Base-by-base conservation (phyloP, 1,284 basidiomycete species). In the Cryptococcus sp. region DNA sequence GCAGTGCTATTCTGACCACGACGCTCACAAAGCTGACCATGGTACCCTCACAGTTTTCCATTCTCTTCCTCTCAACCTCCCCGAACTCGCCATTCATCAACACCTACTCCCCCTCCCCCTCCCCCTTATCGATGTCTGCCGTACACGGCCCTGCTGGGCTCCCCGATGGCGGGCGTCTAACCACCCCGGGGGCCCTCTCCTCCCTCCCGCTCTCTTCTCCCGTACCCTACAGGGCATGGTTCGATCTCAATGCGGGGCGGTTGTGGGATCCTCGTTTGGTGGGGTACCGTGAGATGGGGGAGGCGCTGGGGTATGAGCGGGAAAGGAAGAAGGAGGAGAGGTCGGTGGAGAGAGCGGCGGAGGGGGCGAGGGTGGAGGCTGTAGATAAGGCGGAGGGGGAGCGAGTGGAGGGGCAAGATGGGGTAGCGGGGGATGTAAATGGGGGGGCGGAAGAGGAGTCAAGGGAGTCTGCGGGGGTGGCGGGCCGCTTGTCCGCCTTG, bases 61-160 rank as follows among this genome's bases (percentile, higher is more conserved):
- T 72, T 36, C 61, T 72, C 33, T 72, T 68, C 61, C 62, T 72
- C 39, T 66, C 71, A 13, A 68, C 65, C 0, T 71, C 71, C 15
- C 68, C 70, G 3, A 67, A 69, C 2, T 75, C 72, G 1, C 72
- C 72, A 5, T 72, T 74, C 64, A 52, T 69, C 39, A 37, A 59
- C n/a, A 50, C 54, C 13, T 38, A 12, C 23, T 35, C 46, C 9
- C 18, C 46, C 18, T 24, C 40, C 13, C 21, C 35, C 36, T 2
- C 16, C 55, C 11, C 28, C 28, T 9, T 9, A 33, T 33, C 28
- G 5, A 33, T 9, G 5, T 9, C 28, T 33, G 5, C 28, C 28
- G 9, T 33, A 39, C 43, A 39, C 38, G 44, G 8, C 36, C 44
- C 4, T 20, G 24, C 42, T 0, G 4, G 9, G 8, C 28, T 9